Base-by-base conservation (phyloP, 1,139 yeast genomes). In the Fermentozyma sake region DNA sequence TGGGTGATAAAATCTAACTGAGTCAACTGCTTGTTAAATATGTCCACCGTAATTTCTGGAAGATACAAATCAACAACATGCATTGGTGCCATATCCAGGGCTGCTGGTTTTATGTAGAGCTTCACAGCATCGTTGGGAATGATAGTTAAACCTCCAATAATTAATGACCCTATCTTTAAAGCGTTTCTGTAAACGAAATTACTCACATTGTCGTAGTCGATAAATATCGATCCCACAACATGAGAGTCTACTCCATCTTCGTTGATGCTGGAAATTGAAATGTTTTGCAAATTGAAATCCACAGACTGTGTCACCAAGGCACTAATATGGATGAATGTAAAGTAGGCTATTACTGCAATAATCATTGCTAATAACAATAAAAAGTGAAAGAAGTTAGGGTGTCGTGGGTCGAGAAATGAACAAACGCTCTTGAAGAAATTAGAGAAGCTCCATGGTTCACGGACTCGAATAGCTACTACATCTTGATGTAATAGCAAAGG, bases 41-140 rank as follows among this genome's bases (percentile, higher is more conserved):
- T 36, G 18, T 42, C 42, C 3, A 58, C 40, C 2, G 38, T 30
- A 4, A 60, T 17, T 9, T 47, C 50, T 2, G 64, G 61, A 4
- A 59, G 55, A 12, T 30, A 37, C 1, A 50, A 35, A 30, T 58
- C 50, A 7, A 50, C 34, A 19, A 55, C 36, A 32, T 58, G 62
- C 7, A 43, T 39, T 4, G 46, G 47, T 2, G 34, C 33, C 2
- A 34, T 30, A 12, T 33, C 37, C 4, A 42, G 26, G 12, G 35
- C 49, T 5, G 44, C 31, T 4, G 53, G 51, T 20, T 46, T 41
- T 11, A 47, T 46, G 21, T 37, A 48, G 3, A 59, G 18, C 14
- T 46, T 41, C 6, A 56, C 38, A 2, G 52, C 50, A 1, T 46
- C 41, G n/a, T 30, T 34, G 11, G 59, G 55, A 16, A 33, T 30